phyloP scores from a whole-genome alignment of 2,329 filamentous ascomycete species.

The Sodiomyces alkalinus region DNA sequence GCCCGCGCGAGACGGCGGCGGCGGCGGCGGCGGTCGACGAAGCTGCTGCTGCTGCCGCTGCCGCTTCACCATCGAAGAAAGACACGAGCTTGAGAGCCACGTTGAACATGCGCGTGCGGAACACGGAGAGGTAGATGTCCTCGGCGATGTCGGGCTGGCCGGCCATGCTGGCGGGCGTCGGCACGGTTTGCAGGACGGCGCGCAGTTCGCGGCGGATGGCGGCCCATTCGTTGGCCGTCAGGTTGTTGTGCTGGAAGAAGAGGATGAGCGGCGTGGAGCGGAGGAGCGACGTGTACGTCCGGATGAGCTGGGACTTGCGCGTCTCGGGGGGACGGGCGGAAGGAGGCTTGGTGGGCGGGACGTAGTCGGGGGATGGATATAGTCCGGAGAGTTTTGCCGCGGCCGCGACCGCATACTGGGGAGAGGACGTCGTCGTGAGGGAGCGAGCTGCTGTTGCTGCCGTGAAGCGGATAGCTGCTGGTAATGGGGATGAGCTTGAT shows the following conservation, averaged over 20 bases:
- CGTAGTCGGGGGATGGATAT: slow-evolving; percentile 28
- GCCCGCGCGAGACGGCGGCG: slow-evolving; percentile 14
- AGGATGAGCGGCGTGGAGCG: slow-evolving; percentile 74
- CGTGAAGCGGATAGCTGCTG: too few relatives aligned
- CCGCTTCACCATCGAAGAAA: slow-evolving; percentile 48
- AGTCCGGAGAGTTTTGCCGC: slow-evolving; percentile 10
- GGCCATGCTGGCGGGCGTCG: slow-evolving; percentile 19
- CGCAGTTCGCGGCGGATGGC: slow-evolving; percentile 27
- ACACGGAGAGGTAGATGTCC: slow-evolving; percentile 60
- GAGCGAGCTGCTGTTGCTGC: slow-evolving; percentile 2
- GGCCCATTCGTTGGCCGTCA: slow-evolving; percentile 50
- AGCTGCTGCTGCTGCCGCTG: too few relatives aligned
- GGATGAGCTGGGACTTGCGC: slow-evolving; percentile 76
- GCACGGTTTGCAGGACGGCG: slow-evolving; percentile 26
- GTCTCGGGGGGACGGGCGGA: slow-evolving; percentile 76
- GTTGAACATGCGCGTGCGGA: slow-evolving; percentile 81
- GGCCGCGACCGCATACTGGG: slow-evolving; percentile 12
- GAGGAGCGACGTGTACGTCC: slow-evolving; percentile 77
- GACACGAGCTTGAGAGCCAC: slow-evolving; percentile 76
- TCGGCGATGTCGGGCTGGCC: slow-evolving; percentile 35
- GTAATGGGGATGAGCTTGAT: slow-evolving; percentile 5
- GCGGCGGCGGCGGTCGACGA: slow-evolving; percentile 1
- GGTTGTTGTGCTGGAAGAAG: slow-evolving; percentile 60
- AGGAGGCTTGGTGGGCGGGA: slow-evolving; percentile 63
- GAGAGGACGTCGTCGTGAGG: slow-evolving; percentile 13